phyloP scores from a whole-genome alignment of 495 filamentous ascomycete species.

The Apiosordaria backusii region DNA sequence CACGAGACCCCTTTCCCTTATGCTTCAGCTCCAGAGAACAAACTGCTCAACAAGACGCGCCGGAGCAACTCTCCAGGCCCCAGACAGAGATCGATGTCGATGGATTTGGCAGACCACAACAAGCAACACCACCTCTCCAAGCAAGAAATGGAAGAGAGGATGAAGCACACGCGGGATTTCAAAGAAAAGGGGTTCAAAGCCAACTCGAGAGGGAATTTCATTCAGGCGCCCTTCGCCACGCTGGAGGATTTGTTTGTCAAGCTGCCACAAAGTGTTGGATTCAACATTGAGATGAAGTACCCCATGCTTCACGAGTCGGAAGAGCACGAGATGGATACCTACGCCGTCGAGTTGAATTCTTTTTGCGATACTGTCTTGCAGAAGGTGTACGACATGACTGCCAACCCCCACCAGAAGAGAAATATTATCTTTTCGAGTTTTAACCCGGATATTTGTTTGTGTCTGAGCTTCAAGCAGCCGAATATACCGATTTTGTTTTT shows the following conservation, averaged over 20 bases:
- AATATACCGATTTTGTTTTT: constrained; percentile 93
- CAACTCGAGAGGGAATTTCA: constrained; percentile 87
- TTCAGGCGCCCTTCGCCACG: constrained; percentile 92
- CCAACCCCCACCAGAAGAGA: constrained; percentile 45
- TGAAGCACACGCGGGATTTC: constrained; percentile 95
- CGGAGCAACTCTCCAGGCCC: constrained; percentile 35
- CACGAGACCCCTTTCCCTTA: not conserved
- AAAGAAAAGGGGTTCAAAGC: constrained; percentile 88
- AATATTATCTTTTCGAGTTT: constrained; percentile 95
- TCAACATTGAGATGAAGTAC: constrained; percentile 99
- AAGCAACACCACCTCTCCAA: constrained; percentile 16
- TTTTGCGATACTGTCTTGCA: constrained; percentile 91
- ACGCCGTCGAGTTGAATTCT: constrained; percentile 92
- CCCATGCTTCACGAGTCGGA: constrained; percentile 94
- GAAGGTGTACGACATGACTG: constrained; percentile 71
- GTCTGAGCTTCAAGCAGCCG: constrained; percentile 92
- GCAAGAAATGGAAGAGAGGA: constrained; percentile 75
- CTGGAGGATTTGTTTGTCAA: constrained; percentile 88
- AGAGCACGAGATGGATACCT: constrained; percentile 95
- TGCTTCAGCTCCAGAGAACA: constrained; percentile 26
- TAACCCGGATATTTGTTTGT: constrained; percentile 92
- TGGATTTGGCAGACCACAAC: constrained; percentile 34
- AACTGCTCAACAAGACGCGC: constrained; percentile 25
- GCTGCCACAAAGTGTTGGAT: constrained; percentile 75
- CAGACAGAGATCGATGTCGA: constrained; percentile 46